phyloP scores from a whole-genome alignment of 768 basidiomycete genomes.

The Tulasnella sp. region DNA sequence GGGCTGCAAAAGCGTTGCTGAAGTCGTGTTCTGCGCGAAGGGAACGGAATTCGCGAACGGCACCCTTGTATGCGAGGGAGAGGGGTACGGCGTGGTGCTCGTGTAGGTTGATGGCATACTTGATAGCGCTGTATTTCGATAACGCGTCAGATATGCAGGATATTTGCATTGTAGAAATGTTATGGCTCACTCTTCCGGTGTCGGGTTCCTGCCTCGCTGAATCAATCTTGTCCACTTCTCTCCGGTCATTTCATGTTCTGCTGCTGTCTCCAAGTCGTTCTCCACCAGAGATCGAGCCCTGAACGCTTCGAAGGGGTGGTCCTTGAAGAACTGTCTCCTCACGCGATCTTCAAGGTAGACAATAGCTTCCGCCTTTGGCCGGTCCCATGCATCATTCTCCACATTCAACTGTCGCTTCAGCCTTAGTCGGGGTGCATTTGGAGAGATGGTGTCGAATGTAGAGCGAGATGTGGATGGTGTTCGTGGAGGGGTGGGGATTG shows the following conservation, averaged over 20 bases:
- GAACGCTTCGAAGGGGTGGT: conserved; percentile 95
- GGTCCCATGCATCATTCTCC: conserved; percentile 9
- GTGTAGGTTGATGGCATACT: conserved; percentile 71
- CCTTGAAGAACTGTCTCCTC: conserved; percentile 82
- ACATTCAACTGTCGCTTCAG: background rate
- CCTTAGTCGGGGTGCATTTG: background rate
- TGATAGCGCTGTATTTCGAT: conserved; percentile 50
- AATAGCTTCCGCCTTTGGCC: conserved; percentile 34
- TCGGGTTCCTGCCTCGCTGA: conserved; percentile 74
- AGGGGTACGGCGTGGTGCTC: conserved; percentile 51
- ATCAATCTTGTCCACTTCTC: conserved; percentile 63
- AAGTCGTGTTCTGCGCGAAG: conserved; percentile 79
- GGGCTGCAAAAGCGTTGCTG: conserved; percentile 58
- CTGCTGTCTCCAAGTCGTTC: conserved; percentile 40
- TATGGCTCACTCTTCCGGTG: conserved; percentile 74
- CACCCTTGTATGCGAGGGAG: conserved; percentile 66
- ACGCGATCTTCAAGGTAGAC: conserved; percentile 77
- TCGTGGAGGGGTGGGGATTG: conserved; percentile 71
- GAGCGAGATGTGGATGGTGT: conserved; percentile 41
- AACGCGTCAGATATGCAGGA: background rate
- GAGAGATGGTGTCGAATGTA: conserved; percentile 35
- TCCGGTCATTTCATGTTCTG: conserved; percentile 48
- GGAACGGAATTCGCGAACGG: conserved; percentile 78
- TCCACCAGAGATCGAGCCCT: conserved; percentile 71
- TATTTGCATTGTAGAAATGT: background rate